These are phyloP conservation scores for Chalara sp. DNA, from an alignment of 2,329 filamentous ascomycete genomes.

Conservation along the genomic window DNA sequence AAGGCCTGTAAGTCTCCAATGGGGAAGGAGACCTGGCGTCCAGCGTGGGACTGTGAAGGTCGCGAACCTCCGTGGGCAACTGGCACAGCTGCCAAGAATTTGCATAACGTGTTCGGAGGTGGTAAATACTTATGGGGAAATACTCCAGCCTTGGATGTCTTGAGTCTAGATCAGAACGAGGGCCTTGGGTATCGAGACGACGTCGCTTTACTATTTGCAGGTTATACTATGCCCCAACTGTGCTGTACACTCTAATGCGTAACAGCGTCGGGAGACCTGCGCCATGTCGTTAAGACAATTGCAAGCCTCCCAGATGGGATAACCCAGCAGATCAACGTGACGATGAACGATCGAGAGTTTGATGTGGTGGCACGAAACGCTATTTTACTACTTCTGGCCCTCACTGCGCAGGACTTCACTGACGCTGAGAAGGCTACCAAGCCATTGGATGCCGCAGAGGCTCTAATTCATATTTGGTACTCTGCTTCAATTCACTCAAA, in stretches of 20 bases:
- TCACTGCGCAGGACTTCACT: neutral
- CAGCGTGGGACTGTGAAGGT: constrained; percentile 8
- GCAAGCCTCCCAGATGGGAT: constrained; percentile 4
- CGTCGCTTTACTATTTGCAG: constrained; percentile 13
- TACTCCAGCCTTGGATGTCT: constrained; percentile 12
- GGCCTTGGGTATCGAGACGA: constrained; percentile 8
- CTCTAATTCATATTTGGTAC: neutral
- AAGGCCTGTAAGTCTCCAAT: constrained; percentile 10
- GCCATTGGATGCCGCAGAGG: neutral
- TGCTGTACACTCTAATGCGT: neutral
- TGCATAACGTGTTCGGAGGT: constrained; percentile 2
- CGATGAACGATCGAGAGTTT: constrained; percentile 15
- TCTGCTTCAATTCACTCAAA: neutral
- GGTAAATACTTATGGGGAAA: constrained; percentile 15
- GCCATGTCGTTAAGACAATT: constrained; percentile 13
- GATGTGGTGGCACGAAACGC: constrained; percentile 14
- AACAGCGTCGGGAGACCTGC: constrained; percentile 14
- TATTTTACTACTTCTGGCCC: constrained; percentile 12
- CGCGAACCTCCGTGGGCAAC: constrained; percentile 1
- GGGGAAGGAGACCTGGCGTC: constrained; percentile 9
- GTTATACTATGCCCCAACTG: neutral
- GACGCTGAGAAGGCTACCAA: neutral
- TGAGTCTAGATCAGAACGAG: constrained; percentile 11
- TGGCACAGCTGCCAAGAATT: neutral
- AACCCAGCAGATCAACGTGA: constrained; percentile 4